Conservation (phyloP, 192 early-diverging fungal genomes). For the Gaertneriomyces sp. region DNA sequence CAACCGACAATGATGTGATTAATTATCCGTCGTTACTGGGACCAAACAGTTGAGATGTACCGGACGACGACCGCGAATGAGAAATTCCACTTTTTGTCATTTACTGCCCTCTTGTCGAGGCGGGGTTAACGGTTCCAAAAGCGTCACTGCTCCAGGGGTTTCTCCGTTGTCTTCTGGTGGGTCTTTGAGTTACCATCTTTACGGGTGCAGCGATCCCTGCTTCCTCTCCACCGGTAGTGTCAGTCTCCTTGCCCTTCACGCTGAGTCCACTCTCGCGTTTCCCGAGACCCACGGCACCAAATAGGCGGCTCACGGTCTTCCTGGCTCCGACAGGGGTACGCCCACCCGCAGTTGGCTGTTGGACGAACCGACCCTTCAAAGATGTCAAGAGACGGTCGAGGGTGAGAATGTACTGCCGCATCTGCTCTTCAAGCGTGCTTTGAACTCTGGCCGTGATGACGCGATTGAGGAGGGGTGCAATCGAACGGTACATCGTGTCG, state of each 20-base stretch:
- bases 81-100: too few relatives aligned
- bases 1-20: too few relatives aligned
- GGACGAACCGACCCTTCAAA: conserved; percentile 1
- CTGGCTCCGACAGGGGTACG: neutral
- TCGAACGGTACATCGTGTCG: conserved; percentile 1
- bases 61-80: too few relatives aligned
- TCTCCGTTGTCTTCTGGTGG: neutral
- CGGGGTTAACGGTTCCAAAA: neutral
- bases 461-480: conserved; percentile 5
- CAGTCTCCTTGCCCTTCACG: neutral
- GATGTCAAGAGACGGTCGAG: conserved; percentile 10
- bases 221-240: neutral
- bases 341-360: neutral
- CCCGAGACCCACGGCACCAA: neutral
- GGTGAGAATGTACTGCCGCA: neutral
- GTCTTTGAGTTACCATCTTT: neutral
- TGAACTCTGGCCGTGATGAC: neutral
- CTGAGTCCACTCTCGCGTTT: neutral
- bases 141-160: neutral
- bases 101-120: too few relatives aligned
- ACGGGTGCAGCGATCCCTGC: neutral
- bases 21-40: too few relatives aligned
- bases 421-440: conserved; percentile 1
- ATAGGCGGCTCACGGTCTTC: neutral
- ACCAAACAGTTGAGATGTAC: too few relatives aligned